Base-by-base conservation (phyloP, 345 rosid genomes). In the Acer negundo region DNA sequence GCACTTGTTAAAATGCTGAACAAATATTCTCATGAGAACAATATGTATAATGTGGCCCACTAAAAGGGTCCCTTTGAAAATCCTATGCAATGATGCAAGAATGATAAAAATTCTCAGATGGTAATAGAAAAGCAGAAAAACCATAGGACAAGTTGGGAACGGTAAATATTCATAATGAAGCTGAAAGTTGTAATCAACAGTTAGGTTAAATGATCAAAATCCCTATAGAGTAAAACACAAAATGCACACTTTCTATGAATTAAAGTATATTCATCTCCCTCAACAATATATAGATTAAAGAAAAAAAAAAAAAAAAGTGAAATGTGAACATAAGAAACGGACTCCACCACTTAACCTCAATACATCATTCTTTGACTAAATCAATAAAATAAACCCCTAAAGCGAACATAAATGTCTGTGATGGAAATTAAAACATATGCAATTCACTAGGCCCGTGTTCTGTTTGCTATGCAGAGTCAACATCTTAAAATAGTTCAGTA, bases 1-100 rank as follows among this genome's bases (percentile, higher is more conserved):
- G 61, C 8, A 10, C 10, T 38, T 0, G 1, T 24, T 4, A 1
- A 23, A 58, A 56, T 35, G 23, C 47, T 31, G 35, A 56, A 58
- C n/a, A 16, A 56, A 72, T 44, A 6, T 44, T 22, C 58, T 2
- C 3, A 12, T 20, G 24, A 7, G 15, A 5, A 20, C 65, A 46
- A 46, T 58, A 74, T 11, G 10, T 49, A 63, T 16, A n/a, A 26
- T 19, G 6, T 46, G 67, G 69, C 15, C 62, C 51, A 67, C 22
- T 20, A 20, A 35, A 67, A 22, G 75, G 63, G n/a, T 28, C 65
- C 51, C 66, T 38, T 26, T 28, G 62, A 15, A 73, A 42, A 73
- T 62, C 68, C 68, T 22, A 42, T 16, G 28, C 47, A 47, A 42
- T 6, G 56, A 42, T 73, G 58, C 15, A 61, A 61, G 24, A 73